Conservation (phyloP, 352 stramenopile genomes). For the Thalassiosira hispida region DNA sequence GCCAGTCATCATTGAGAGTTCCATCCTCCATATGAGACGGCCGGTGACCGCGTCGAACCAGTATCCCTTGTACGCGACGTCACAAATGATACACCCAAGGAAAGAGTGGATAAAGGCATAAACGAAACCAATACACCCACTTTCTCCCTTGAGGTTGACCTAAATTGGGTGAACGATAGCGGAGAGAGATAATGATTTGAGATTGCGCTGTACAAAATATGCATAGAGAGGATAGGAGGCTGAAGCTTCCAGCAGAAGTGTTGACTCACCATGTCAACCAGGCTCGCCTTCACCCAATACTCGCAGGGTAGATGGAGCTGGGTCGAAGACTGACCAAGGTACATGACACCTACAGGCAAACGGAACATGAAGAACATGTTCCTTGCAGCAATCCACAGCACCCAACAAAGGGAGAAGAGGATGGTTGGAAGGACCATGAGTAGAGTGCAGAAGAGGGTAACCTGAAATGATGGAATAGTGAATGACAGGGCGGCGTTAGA, state of each 20-base stretch:
- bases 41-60: not conserved
- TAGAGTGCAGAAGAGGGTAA: conserved; percentile 2
- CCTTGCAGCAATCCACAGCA: conserved; percentile 14
- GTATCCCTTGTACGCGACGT: conserved; percentile 4
- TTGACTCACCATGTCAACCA: conserved; percentile 19
- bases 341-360: not conserved
- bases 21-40: not conserved
- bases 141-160: conserved; percentile 14
- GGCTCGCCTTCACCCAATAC: conserved; percentile 1
- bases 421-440: conserved; percentile 6
- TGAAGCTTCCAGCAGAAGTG: too few relatives aligned
- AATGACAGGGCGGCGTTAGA: not conserved
- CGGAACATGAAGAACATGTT: conserved; percentile 13
- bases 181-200: too few relatives aligned
- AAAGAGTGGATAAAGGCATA: conserved; percentile 7
- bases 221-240: too few relatives aligned
- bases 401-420: not conserved
- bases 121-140: conserved; percentile 6
- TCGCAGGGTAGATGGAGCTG: not conserved
- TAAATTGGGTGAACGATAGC: not conserved
- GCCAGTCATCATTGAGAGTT: conserved; percentile 9
- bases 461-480: not conserved
- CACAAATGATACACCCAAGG: conserved; percentile 4
- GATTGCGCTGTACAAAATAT: too few relatives aligned
- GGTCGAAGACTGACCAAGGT: conserved; percentile 2